These are phyloP conservation scores for Pinus tabuliformis DNA, from an alignment of 75 land plant species.

Conservation along the genomic window DNA sequence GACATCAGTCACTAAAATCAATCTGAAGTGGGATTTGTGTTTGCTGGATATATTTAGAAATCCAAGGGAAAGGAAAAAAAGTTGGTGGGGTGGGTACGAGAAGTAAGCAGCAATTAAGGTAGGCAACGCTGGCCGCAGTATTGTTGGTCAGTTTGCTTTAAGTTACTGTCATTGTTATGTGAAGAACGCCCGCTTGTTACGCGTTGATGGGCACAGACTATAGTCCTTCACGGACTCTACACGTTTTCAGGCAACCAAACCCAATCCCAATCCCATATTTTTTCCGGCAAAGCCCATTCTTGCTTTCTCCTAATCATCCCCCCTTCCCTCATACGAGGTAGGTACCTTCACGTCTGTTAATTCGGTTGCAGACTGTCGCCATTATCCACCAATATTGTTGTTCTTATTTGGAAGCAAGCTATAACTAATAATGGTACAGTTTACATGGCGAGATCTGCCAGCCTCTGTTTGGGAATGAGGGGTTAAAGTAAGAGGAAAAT, in stretches of 20 bases:
- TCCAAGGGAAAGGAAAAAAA: not conserved
- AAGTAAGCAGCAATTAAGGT: not conserved
- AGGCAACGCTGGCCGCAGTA: not conserved
- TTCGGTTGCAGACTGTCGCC: not conserved
- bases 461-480: not conserved
- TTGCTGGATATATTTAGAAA: not conserved
- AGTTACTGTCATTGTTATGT: not conserved
- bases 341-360: not conserved
- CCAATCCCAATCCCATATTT: not conserved
- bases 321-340: not conserved
- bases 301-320: not conserved
- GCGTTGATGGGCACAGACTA: not conserved
- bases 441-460: no score
- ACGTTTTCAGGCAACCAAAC: not conserved
- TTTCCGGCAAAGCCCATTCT: not conserved
- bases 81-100: not conserved
- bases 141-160: not conserved
- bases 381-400: no score
- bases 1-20: no score
- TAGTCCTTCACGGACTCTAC: not conserved
- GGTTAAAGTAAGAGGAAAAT: not conserved
- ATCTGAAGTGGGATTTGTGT: not conserved
- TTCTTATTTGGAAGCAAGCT: no score
- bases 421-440: no score
- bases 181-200: slow-evolving; percentile 2